A percentile compares a stretch with the other conserved stretches of the same genome.
These are phyloP conservation scores for Diospyros kaki DNA, from an alignment of 148 eudicot genomes.

Conservation along the genomic window DNA sequence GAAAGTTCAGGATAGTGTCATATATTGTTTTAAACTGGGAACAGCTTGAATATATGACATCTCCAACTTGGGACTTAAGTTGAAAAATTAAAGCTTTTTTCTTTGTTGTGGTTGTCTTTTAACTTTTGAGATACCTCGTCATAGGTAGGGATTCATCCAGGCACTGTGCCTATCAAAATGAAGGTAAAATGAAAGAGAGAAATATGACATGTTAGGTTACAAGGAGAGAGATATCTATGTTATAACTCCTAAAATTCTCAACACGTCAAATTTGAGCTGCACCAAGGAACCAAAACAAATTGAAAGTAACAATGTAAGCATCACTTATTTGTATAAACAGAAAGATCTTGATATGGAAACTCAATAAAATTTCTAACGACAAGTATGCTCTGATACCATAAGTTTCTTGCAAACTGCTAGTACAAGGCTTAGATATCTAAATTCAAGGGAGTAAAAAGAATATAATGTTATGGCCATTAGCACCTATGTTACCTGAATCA, in stretches of 20 bases:
- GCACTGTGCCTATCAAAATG: not conserved
- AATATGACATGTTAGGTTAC: not conserved
- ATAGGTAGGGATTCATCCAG: not conserved
- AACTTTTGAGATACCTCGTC: not conserved
- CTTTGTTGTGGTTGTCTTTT: not conserved
- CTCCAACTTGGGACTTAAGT: not conserved
- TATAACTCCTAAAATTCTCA: not conserved
- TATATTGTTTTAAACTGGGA: not conserved
- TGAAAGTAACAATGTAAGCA: not conserved
- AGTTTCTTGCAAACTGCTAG: not conserved
- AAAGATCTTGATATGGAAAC: not conserved
- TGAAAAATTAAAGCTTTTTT: not conserved
- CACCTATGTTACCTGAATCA: no score
- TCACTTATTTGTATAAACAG: not conserved
- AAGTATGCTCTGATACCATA: not conserved
- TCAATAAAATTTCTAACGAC: not conserved
- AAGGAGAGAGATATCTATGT: not conserved
- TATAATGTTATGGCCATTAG: no score
- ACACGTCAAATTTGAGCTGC: not conserved
- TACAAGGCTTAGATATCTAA: not conserved
- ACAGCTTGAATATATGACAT: not conserved
- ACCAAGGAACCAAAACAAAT: not conserved
- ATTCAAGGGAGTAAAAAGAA: no score
- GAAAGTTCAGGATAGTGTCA: not conserved
- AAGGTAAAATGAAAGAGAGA: not conserved